phyloP scores from a whole-genome alignment of 2,329 filamentous ascomycete species.

The Alternaria sp. region DNA sequence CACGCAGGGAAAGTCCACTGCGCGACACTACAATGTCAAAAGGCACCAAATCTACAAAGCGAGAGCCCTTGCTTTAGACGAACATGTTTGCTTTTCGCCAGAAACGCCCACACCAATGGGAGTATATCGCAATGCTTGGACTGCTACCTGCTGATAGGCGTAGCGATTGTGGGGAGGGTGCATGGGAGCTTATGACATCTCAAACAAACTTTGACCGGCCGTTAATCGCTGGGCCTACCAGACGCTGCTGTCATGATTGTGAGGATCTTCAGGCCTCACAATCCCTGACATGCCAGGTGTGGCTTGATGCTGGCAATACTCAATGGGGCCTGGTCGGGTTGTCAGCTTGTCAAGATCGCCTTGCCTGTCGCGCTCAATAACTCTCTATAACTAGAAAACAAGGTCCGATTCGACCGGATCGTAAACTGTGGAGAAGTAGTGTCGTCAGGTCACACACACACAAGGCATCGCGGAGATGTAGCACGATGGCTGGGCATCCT shows the following conservation, averaged over 20 bases:
- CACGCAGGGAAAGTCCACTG: conserved; percentile 13
- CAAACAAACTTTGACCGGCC: conserved; percentile 43
- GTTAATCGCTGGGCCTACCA: conserved; percentile 34
- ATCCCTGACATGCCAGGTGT: conserved; percentile 36
- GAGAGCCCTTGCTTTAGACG: background rate
- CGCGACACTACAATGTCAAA: conserved; percentile 1
- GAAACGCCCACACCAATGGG: conserved; percentile 9
- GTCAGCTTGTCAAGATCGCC: conserved; percentile 19
- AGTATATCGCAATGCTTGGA: conserved; percentile 15
- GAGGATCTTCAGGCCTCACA: conserved; percentile 39
- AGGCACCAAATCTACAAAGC: background rate
- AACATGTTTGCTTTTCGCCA: conserved; percentile 9
- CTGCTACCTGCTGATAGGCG: conserved; percentile 40
- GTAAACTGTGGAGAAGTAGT: conserved; percentile 9
- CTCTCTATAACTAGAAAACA: conserved; percentile 12
- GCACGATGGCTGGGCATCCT: conserved; percentile 28
- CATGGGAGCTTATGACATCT: conserved; percentile 28
- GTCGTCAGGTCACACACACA: conserved; percentile 29
- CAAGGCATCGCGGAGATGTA: conserved; percentile 29
- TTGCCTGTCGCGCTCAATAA: conserved; percentile 6
- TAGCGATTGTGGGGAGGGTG: conserved; percentile 39
- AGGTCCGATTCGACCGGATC: conserved; percentile 12
- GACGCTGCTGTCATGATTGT: conserved; percentile 28
- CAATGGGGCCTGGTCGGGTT: conserved; percentile 28
- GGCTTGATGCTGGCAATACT: conserved; percentile 44